Percentiles rank a stretch among this genome's conserved stretches.
Evolutionary conservation across 83 land plant species (phyloP).

Genomic region (Larix sibirica): DNA sequence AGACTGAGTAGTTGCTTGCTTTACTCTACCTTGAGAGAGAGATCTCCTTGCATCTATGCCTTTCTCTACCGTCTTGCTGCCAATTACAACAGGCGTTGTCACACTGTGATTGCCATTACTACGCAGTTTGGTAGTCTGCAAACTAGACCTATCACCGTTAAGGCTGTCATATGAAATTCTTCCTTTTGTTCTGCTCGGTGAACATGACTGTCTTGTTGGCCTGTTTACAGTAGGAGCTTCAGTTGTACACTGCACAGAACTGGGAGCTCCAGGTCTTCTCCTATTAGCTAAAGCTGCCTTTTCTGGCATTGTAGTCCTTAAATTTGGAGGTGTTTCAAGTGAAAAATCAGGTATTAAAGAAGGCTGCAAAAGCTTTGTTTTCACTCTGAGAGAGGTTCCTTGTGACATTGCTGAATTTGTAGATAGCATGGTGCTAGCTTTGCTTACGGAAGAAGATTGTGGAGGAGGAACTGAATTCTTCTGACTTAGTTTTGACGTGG

Average conservation of each 20-base stretch:
- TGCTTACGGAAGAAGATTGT: conserved; percentile 51
- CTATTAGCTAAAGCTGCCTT: conserved; percentile 67
- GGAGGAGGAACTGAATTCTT: conserved; percentile 27
- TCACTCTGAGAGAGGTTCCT: conserved; percentile 59
- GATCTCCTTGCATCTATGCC: conserved; percentile 59
- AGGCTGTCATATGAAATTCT: conserved; percentile 31
- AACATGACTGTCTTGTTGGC: conserved; percentile 53
- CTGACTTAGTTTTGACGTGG: conserved; percentile 25
- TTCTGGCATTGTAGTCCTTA: conserved; percentile 60
- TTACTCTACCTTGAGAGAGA: conserved; percentile 47
- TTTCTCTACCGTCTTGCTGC: conserved; percentile 69
- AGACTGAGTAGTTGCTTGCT: conserved; percentile 14
- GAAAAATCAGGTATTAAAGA: conserved; percentile 59
- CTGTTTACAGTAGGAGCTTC: conserved; percentile 25
- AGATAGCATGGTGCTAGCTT: conserved; percentile 20
- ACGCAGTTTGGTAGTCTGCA: conserved; percentile 17
- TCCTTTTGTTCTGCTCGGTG: conserved; percentile 57
- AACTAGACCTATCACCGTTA: conserved; percentile 21
- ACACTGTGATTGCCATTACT: conserved; percentile 23
- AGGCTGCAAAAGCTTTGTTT: conserved; percentile 56
- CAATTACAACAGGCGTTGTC: conserved; percentile 47
- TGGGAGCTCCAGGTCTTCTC: conserved; percentile 57
- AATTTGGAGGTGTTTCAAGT: conserved; percentile 65
- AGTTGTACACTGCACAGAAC: conserved; percentile 26
- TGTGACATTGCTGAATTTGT: conserved; percentile 48